phyloP scores from a whole-genome alignment of 2,329 filamentous ascomycete genomes.

The Trichophyton simii region DNA sequence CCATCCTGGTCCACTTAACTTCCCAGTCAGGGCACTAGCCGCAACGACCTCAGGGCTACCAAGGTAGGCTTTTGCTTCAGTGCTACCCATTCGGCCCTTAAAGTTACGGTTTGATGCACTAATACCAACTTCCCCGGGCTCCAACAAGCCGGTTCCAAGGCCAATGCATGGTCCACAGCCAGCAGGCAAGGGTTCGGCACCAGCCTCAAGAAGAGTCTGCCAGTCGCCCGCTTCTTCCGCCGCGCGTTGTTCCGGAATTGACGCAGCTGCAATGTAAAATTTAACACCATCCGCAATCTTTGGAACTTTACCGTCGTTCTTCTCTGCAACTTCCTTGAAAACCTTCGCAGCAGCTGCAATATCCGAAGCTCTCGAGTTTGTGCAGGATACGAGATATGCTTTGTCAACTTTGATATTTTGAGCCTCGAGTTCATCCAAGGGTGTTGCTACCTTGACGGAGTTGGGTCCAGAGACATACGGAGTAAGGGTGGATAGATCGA shows the following conservation, averaged over 20 bases:
- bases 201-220: conserved; percentile 68
- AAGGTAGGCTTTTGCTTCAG: conserved; percentile 70
- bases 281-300: conserved; percentile 65
- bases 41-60: conserved; percentile 85
- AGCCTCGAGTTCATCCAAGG: conserved; percentile 57
- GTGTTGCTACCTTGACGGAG: conserved; percentile 75
- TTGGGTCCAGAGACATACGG: conserved; percentile 82
- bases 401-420: conserved; percentile 68
- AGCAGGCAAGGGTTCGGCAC: conserved; percentile 57
- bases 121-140: conserved; percentile 78
- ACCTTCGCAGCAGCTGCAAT: conserved; percentile 70
- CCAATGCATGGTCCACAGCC: conserved; percentile 83
- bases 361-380: conserved; percentile 72
- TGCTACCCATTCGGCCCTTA: conserved; percentile 78
- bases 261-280: conserved; percentile 85
- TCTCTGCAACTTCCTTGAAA: conserved; percentile 60
- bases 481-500: conserved; percentile 71
- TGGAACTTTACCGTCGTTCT: conserved; percentile 48
- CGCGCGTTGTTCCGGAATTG: conserved; percentile 57
- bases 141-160: conserved; percentile 63
- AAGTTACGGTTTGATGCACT: conserved; percentile 78
- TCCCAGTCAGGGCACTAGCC: conserved; percentile 59
- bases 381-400: conserved; percentile 82
- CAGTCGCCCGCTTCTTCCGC: conserved; percentile 76
- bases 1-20: conserved; percentile 54